Base-by-base conservation (phyloP, 106 monocot species). In the Dactylorhiza incarnata region DNA sequence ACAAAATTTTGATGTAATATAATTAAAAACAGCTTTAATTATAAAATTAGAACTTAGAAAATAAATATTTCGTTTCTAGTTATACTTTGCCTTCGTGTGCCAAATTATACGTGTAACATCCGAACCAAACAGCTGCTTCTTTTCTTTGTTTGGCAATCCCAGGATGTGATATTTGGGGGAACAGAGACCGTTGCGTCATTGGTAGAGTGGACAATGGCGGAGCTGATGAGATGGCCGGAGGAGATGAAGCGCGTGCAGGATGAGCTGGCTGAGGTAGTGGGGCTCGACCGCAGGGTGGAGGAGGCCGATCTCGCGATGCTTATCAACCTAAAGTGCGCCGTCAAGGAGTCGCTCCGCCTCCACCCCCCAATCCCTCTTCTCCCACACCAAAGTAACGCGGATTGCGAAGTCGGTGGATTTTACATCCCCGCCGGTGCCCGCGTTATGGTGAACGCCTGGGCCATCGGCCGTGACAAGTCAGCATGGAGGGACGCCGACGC, bases 151-250 rank as follows among this genome's bases (percentile, higher is more conserved):
- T n/a, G n/a, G n/a, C n/a, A n/a, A n/a, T n/a, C n/a, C n/a, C 73
- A 90, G 86, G 86, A 89, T 17, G 85, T 89, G 58, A 86, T 89
- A 81, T 89, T 89, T 74, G 89, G 89, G 2, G 86, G 89, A 1
- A 86, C 84, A n/a, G 89, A 89, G 50, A 89, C 89, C 6, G 89
- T 89, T 66, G 89, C 89, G 11, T 90, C 89, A 19, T 80, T 79
- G 16, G 84, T 86, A n/a, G 89, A 90, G 69, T 90, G 89, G 89
- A 79, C 86, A 6, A 80, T 90, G 84, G 79, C 89, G 45, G 89
- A 89, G 82, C 89, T 86, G 14, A 81, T 89, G 81, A 74, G 44
- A 17, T 79, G 49, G 77, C 86, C 84, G 0, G 68, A 74, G 1
- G 84, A 86, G 23, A 55, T 86, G 71, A 74, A 76, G 53, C 73